Conservation (phyloP, 345 rosid genomes). For the Passiflora organensis region DNA sequence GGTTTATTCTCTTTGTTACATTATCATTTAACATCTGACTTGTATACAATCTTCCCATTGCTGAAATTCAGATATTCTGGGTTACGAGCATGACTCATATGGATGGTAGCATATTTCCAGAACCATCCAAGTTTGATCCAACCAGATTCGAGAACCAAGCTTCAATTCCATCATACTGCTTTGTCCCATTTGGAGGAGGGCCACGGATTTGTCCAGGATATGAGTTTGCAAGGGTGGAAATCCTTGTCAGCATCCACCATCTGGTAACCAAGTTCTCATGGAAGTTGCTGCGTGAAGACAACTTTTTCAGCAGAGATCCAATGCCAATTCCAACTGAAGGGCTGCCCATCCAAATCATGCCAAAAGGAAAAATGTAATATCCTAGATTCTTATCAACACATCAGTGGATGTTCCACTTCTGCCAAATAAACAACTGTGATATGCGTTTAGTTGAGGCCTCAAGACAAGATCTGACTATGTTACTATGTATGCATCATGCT, state of each 20-base stretch:
- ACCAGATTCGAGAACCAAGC: conserved; percentile 39
- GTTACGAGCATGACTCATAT: conserved; percentile 40
- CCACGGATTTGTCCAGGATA: conserved; percentile 53
- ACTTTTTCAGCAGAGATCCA: conserved; percentile 37
- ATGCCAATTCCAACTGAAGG: conserved; percentile 45
- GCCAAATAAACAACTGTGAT: too few relatives aligned
- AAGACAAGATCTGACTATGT: too few relatives aligned
- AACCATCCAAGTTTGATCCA: conserved; percentile 43
- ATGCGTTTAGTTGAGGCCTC: too few relatives aligned
- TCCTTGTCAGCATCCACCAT: conserved; percentile 37
- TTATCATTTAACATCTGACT: background rate
- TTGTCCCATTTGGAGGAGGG: conserved; percentile 44
- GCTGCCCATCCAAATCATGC: conserved; percentile 29
- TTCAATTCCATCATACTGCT: conserved; percentile 46
- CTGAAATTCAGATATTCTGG: conserved; percentile 37
- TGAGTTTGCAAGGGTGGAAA: conserved; percentile 50
- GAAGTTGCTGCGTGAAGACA: conserved; percentile 32
- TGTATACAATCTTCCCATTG: background rate
- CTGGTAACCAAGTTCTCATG: conserved; percentile 45
- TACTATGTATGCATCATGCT: too few relatives aligned
- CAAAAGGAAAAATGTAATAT: conserved; percentile 12
- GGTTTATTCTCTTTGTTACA: background rate
- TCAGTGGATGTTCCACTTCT: too few relatives aligned
- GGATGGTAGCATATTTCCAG: conserved; percentile 40
- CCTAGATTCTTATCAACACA: background rate